These are phyloP conservation scores for Elsinoe ampelina DNA, from an alignment of 2,329 filamentous ascomycete genomes.

Conservation along the genomic window DNA sequence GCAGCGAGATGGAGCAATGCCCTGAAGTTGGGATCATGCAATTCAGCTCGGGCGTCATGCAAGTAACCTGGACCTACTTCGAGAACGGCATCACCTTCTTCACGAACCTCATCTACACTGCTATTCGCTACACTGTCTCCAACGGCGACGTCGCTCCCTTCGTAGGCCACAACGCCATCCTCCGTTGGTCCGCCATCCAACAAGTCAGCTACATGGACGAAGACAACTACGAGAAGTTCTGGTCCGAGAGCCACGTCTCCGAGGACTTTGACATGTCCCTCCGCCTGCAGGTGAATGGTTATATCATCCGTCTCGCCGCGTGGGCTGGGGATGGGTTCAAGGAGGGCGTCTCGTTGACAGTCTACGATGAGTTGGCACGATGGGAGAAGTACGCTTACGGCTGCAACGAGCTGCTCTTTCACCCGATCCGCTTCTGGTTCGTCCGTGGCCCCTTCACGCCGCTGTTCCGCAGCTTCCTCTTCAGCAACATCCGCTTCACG, in stretches of 20 bases:
- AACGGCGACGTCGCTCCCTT: constrained; percentile 66
- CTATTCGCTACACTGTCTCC: constrained; percentile 60
- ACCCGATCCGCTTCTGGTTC: constrained; percentile 55
- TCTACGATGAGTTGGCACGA: constrained; percentile 61
- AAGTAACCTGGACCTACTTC: constrained; percentile 62
- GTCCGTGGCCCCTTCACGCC: constrained; percentile 55
- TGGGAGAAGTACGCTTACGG: constrained; percentile 69
- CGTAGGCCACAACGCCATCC: constrained; percentile 67
- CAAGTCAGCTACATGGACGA: constrained; percentile 48
- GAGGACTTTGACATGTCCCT: constrained; percentile 62
- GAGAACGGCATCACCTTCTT: constrained; percentile 72
- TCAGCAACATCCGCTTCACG: constrained; percentile 51
- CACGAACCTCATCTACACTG: constrained; percentile 67
- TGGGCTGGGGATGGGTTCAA: constrained; percentile 63
- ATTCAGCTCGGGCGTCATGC: constrained; percentile 67
- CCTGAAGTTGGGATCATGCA: constrained; percentile 66
- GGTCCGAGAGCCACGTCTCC: constrained; percentile 67
- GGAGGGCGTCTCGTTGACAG: constrained; percentile 62
- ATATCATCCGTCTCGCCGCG: constrained; percentile 57
- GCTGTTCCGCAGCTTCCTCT: constrained; percentile 52
- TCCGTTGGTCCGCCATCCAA: constrained; percentile 59
- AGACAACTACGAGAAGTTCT: constrained; percentile 57
- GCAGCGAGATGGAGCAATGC: constrained; percentile 61
- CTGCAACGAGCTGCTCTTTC: constrained; percentile 62
- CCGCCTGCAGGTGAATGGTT: constrained; percentile 60